Conservation (phyloP, 1,139 yeast genomes). For the Blastobotrys illinoisensis region DNA sequence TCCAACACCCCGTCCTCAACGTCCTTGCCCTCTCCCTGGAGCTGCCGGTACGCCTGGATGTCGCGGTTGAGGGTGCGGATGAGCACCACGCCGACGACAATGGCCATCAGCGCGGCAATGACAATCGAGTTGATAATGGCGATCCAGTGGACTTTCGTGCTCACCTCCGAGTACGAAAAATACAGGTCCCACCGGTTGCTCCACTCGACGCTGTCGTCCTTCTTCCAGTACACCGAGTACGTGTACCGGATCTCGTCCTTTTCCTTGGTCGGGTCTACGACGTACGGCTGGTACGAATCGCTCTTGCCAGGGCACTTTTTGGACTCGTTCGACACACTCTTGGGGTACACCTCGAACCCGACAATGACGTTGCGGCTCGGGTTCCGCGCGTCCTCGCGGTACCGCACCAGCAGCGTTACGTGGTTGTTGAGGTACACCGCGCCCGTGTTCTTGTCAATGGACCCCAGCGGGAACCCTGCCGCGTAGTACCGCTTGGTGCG, state of each 20-base stretch:
- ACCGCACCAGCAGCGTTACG: slow-evolving; percentile 72
- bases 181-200: slow-evolving; percentile 71
- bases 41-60: slow-evolving; percentile 36
- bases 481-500: slow-evolving; percentile 65
- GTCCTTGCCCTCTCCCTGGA: slow-evolving; percentile 25
- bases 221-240: slow-evolving; percentile 86
- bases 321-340: slow-evolving; percentile 55
- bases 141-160: slow-evolving; percentile 60
- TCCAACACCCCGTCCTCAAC: slow-evolving; percentile 19
- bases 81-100: slow-evolving; percentile 59
- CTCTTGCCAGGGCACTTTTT: slow-evolving; percentile 25
- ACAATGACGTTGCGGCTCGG: slow-evolving; percentile 56
- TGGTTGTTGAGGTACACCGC: slow-evolving; percentile 55
- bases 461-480: slow-evolving; percentile 84
- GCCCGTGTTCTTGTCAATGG: slow-evolving; percentile 47
- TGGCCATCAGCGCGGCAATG: slow-evolving; percentile 51
- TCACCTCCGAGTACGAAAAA: slow-evolving; percentile 49
- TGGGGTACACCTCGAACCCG: slow-evolving; percentile 88
- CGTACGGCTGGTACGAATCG: slow-evolving; percentile 19
- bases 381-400: slow-evolving; percentile 45
- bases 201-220: slow-evolving; percentile 64
- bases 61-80: slow-evolving; percentile 45
- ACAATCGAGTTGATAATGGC: slow-evolving; percentile 63
- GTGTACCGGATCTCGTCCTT: slow-evolving; percentile 59
- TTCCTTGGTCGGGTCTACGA: slow-evolving; percentile 28